Percentiles rank a stretch among this genome's conserved stretches.
phyloP scores from a whole-genome alignment of 2,329 filamentous ascomycete species.

The Aspergillus sp. region DNA sequence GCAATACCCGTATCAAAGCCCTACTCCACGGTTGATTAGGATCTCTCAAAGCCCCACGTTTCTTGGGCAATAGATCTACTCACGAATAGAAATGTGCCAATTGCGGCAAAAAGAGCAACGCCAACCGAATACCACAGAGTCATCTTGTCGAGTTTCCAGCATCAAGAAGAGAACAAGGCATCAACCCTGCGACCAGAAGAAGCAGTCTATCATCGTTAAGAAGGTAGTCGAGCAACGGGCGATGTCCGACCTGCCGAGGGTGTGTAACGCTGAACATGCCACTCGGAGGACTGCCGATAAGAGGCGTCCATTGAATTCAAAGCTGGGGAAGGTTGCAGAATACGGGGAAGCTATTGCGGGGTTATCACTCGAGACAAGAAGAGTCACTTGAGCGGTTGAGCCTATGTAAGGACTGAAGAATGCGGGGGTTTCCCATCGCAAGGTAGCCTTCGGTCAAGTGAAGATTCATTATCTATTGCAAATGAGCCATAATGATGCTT shows the following conservation, averaged over 20 bases:
- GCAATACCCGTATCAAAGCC: constrained; percentile 59
- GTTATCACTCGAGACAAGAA: no score
- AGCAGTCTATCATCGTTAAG: background rate
- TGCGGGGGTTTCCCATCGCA: no score
- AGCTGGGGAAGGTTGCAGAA: constrained; percentile 9
- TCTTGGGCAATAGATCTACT: constrained; percentile 9
- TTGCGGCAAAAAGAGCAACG: constrained; percentile 53
- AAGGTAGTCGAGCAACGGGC: constrained; percentile 3
- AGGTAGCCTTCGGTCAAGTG: no score
- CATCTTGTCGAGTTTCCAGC: constrained; percentile 21
- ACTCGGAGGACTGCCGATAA: constrained; percentile 25
- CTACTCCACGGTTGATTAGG: constrained; percentile 23
- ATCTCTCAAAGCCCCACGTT: background rate
- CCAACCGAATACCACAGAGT: constrained; percentile 44
- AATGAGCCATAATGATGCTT: no score
- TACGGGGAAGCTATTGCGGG: background rate
- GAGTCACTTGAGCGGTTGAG: no score
- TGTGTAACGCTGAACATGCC: constrained; percentile 7
- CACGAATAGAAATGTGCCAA: constrained; percentile 57
- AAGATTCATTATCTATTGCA: no score
- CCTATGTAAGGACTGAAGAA: no score
- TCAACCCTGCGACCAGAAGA: background rate
- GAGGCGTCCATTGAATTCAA: constrained; percentile 10
- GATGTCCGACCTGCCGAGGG: constrained; percentile 16
- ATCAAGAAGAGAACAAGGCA: background rate